Base-by-base conservation (phyloP, 73 alveolate species). In the Symbiodinium natans region DNA sequence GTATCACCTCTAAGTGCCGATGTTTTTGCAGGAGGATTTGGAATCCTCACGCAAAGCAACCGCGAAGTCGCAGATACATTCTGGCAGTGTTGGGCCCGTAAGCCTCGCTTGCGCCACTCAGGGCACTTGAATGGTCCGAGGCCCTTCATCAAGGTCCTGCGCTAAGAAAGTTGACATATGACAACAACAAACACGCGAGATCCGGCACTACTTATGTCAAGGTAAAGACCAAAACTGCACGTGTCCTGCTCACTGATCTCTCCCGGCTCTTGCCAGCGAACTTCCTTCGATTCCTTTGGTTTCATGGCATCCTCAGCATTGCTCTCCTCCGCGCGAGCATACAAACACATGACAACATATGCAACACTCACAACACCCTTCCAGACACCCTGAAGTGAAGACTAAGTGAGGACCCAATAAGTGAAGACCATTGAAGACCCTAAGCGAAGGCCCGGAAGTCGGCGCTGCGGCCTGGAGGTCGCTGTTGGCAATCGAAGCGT, bases 131-230 rank as follows among this genome's bases (percentile, higher is more conserved):
- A 86, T 56, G 40, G 68, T n/a, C 27, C 84, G 83, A 15, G 40
- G 54, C 83, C 94, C 94, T 56, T 86, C 94, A 39, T 86, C 94
- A 41, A 86, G 71, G 15, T 86, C 93, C 93, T 86, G 93, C 46
- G 43, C 27, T 17, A 19, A 56, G 27, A 21, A 56, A 56, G 31
- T 2, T 29, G 27, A 1, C 17, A 56, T 29, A 56, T 21, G 31
- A 56, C 34, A 25, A 15, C 36, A 73, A 73, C 3, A 9, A n/a
- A 4, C 84, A 36, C 86, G 29, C 42, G 36, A 40, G n/a, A 27
- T 36, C 83, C 33, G 41, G 25, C 74, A 21, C 31, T n/a, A 36
- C 52, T 33, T n/a, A 34, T 17, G 54, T 10, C 17, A 33, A 77
- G 11, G 54, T 27, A 1, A 41, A 31, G 13, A 19, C 4, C 31